Conservation (phyloP, 2,329 filamentous ascomycete genomes). For the Colletotrichum sansevieriae region DNA sequence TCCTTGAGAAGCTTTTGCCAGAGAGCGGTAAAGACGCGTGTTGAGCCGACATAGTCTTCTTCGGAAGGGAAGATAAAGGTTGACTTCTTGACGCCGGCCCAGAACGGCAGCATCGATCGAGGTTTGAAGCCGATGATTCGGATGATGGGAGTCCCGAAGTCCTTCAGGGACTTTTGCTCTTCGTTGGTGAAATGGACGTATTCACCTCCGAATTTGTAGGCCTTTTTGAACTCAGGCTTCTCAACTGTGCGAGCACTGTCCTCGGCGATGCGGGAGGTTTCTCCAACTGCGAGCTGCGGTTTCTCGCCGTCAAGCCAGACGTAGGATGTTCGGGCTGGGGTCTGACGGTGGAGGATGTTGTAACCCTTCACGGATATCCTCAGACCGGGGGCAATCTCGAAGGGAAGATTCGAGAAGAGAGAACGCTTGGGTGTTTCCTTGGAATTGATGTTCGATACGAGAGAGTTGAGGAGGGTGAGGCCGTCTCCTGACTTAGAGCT, state of each 20-base stretch:
- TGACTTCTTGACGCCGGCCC: slow-evolving; percentile 88
- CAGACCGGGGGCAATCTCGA: slow-evolving; percentile 88
- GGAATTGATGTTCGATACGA: slow-evolving; percentile 90
- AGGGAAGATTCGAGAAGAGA: slow-evolving; percentile 86
- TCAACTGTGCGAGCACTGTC: slow-evolving; percentile 83
- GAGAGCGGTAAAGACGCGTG: slow-evolving; percentile 90
- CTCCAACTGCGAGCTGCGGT: slow-evolving; percentile 81
- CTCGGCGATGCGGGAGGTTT: slow-evolving; percentile 81
- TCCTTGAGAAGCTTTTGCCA: slow-evolving; percentile 87
- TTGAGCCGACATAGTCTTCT: slow-evolving; percentile 89
- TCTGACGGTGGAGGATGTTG: slow-evolving; percentile 87
- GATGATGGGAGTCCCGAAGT: slow-evolving; percentile 86
- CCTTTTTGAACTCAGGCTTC: slow-evolving; percentile 86
- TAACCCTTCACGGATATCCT: slow-evolving; percentile 94
- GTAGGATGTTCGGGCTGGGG: slow-evolving; percentile 84
- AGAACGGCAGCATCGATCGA: slow-evolving; percentile 78
- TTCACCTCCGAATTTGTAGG: slow-evolving; percentile 95
- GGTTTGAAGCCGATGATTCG: slow-evolving; percentile 96
- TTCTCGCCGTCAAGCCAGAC: slow-evolving; percentile 90
- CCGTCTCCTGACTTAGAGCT: slow-evolving; percentile 79
- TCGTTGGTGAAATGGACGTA: slow-evolving; percentile 88
- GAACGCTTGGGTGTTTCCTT: slow-evolving; percentile 88
- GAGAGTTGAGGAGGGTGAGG: slow-evolving; percentile 80
- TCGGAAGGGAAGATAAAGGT: slow-evolving; percentile 96
- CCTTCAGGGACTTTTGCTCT: slow-evolving; percentile 81